Percentiles rank a stretch among this genome's conserved stretches.
phyloP scores from a whole-genome alignment of 2,329 filamentous ascomycete species.

The Microdochium paspali region DNA sequence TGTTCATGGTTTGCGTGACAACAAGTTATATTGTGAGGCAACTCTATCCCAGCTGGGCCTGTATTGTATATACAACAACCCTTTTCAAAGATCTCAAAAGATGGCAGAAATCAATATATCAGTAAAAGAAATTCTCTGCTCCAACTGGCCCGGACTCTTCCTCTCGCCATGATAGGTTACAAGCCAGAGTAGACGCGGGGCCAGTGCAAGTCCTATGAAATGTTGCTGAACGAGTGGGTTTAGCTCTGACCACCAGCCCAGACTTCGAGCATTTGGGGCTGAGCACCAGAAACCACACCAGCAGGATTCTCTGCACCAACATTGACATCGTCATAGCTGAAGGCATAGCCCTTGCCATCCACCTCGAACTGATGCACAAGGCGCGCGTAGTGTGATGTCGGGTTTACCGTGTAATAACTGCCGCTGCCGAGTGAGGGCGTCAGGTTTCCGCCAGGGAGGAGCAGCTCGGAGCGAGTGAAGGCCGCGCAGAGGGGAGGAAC shows the following conservation, averaged over 20 bases:
- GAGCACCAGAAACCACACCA: background rate
- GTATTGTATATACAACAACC: too few species aligned
- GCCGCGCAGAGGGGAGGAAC: conserved; percentile 14
- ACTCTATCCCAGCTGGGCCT: too few species aligned
- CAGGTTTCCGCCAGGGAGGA: conserved; percentile 20
- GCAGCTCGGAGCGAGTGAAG: conserved; percentile 12
- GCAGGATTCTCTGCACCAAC: conserved; percentile 25
- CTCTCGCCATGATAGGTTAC: background rate
- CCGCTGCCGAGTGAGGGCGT: conserved; percentile 14
- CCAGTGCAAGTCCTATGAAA: background rate
- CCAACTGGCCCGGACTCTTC: too few species aligned
- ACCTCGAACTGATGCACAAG: conserved; percentile 37
- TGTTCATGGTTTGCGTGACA: too few species aligned
- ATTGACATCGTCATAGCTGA: conserved; percentile 46
- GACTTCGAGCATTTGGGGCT: background rate
- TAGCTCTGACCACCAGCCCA: background rate
- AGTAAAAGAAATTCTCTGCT: too few species aligned
- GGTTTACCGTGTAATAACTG: conserved; percentile 16
- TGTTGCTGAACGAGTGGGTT: background rate
- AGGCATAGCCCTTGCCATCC: conserved; percentile 40
- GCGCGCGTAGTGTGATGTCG: conserved; percentile 30
- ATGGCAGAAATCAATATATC: too few species aligned
- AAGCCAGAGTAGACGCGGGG: background rate
- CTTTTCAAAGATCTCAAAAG: too few species aligned
- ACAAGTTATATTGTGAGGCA: too few species aligned